These are phyloP conservation scores for Fusarium siculi DNA, from an alignment of 2,329 filamentous ascomycete genomes.

Conservation along the genomic window DNA sequence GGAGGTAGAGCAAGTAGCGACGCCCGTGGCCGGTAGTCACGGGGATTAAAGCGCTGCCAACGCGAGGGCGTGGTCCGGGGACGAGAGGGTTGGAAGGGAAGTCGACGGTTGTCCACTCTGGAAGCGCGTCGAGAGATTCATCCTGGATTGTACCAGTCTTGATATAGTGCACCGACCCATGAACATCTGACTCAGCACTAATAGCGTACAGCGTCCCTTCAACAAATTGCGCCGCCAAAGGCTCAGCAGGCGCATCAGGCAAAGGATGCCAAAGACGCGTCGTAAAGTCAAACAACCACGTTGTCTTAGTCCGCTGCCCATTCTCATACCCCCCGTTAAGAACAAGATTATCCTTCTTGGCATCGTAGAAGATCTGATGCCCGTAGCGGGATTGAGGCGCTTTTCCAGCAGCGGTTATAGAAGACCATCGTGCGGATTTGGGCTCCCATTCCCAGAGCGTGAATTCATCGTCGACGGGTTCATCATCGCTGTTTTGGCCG, in stretches of 20 bases:
- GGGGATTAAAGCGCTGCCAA: slow-evolving; percentile 24
- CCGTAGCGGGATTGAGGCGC: slow-evolving; percentile 1
- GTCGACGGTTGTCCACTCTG: slow-evolving; percentile 24
- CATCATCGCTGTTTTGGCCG: slow-evolving; percentile 3
- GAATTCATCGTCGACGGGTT: slow-evolving; percentile 21
- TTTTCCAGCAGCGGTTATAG: slow-evolving; percentile 20
- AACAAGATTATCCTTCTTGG: slow-evolving; percentile 21
- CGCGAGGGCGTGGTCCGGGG: slow-evolving; percentile 29
- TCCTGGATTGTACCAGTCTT: slow-evolving; percentile 9
- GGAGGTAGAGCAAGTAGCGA: slow-evolving; percentile 30
- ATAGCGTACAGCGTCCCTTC: slow-evolving; percentile 29
- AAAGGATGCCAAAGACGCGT: slow-evolving; percentile 22
- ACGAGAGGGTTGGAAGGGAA: slow-evolving; percentile 29
- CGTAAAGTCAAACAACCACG: slow-evolving; percentile 35
- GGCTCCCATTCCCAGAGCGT: slow-evolving; percentile 33
- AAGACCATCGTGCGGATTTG: slow-evolving; percentile 8
- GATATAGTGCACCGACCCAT: slow-evolving; percentile 29
- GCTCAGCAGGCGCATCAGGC: slow-evolving; percentile 6
- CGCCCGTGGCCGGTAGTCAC: slow-evolving; percentile 27
- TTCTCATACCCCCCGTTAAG: slow-evolving; percentile 27
- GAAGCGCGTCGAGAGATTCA: neutral
- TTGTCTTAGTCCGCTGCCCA: neutral
- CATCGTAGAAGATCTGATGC: slow-evolving; percentile 30
- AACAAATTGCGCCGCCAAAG: slow-evolving; percentile 26
- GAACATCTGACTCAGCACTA: slow-evolving; percentile 24